Percentiles rank a stretch among this genome's conserved stretches.
These are phyloP conservation scores for Sphaerobolus stellatus DNA, from an alignment of 1,284 basidiomycete genomes.

Conservation along the genomic window DNA sequence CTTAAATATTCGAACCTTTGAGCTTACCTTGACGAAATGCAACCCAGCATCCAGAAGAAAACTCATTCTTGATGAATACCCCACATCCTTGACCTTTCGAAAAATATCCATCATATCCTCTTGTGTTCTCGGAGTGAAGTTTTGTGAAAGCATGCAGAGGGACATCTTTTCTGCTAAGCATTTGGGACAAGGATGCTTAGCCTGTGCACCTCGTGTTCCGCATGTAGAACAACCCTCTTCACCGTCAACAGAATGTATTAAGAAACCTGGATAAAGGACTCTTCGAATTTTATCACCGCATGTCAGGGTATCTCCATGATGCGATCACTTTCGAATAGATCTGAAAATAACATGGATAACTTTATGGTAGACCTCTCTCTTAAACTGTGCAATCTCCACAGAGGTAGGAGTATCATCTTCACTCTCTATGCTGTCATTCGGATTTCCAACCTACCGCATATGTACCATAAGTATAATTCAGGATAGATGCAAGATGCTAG, in stretches of 20 bases:
- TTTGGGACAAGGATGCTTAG: constrained; percentile 29
- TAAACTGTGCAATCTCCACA: constrained; percentile 25
- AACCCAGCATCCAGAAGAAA: too few relatives aligned
- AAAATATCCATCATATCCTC: too few relatives aligned
- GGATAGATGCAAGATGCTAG: constrained; percentile 3
- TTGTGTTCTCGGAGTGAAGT: too few relatives aligned
- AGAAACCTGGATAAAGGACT: constrained; percentile 27
- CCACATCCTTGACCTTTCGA: too few relatives aligned
- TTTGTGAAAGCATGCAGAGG: too few relatives aligned
- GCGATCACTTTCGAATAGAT: constrained; percentile 19
- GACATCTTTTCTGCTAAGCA: constrained; percentile 25
- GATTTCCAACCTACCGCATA: constrained; percentile 17
- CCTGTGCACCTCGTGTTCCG: constrained; percentile 21
- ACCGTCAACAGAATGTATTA: constrained; percentile 29
- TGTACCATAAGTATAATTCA: background rate
- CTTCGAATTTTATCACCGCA: constrained; percentile 24
- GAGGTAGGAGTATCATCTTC: constrained; percentile 12
- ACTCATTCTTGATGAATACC: too few relatives aligned
- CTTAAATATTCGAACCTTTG: background rate
- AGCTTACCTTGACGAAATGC: background rate
- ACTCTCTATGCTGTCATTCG: constrained; percentile 19
- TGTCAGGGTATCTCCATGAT: constrained; percentile 21
- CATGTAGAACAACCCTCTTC: constrained; percentile 29
- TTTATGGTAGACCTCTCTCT: constrained; percentile 28
- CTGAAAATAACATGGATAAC: constrained; percentile 22